phyloP scores from a whole-genome alignment of 495 filamentous ascomycete species.

The Polyplosphaeria fusca region DNA sequence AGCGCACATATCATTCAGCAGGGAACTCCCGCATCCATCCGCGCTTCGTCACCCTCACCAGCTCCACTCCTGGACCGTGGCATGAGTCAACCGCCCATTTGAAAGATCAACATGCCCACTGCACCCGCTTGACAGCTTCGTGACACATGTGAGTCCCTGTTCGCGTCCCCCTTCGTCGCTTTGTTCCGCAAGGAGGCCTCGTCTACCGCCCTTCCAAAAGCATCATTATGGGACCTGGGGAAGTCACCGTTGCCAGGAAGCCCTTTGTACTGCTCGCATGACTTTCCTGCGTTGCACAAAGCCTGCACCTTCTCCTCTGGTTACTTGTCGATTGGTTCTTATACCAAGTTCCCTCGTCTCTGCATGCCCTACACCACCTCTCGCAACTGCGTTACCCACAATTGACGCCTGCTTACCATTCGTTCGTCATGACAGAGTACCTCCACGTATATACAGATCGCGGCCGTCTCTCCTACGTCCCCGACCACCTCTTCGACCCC shows the following conservation, averaged over 20 bases:
- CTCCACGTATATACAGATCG: slow-evolving; percentile 28
- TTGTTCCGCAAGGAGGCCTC: slow-evolving; percentile 28
- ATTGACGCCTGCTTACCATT: slow-evolving; percentile 15
- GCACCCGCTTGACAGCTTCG: slow-evolving; percentile 2
- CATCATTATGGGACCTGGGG: slow-evolving; percentile 19
- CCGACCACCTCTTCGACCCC: slow-evolving; percentile 25
- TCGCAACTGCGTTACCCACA: background rate
- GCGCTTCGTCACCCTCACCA: slow-evolving; percentile 9
- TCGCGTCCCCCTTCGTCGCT: slow-evolving; percentile 20
- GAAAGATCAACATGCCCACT: slow-evolving; percentile 9
- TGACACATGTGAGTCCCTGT: slow-evolving; percentile 30
- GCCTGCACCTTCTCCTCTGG: slow-evolving; percentile 2
- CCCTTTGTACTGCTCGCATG: slow-evolving; percentile 32
- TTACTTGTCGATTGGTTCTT: background rate
- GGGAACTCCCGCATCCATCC: slow-evolving; percentile 27
- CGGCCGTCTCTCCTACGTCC: slow-evolving; percentile 32
- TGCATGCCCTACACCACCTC: background rate
- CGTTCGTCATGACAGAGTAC: slow-evolving; percentile 30
- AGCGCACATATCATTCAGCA: slow-evolving; percentile 21
- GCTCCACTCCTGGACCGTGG: slow-evolving; percentile 18
- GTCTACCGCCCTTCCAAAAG: slow-evolving; percentile 22
- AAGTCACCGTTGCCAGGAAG: slow-evolving; percentile 24
- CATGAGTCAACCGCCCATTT: slow-evolving; percentile 22
- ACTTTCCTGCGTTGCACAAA: slow-evolving; percentile 26
- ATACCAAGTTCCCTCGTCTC: background rate